Conservation (phyloP, 2,329 filamentous ascomycete species). For the Claviceps arundinis region DNA sequence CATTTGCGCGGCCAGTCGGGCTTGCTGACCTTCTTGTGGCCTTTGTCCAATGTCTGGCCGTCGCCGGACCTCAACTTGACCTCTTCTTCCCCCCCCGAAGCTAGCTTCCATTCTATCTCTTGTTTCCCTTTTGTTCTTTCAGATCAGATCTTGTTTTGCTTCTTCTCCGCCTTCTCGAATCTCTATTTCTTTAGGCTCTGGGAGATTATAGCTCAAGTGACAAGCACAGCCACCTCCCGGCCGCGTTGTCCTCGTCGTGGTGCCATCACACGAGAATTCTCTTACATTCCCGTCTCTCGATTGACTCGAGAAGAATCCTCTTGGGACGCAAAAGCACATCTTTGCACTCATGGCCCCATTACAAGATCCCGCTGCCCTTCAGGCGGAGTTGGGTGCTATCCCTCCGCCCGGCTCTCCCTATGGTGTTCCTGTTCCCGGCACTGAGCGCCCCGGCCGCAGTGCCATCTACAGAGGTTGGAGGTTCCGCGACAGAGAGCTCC, state of each 20-base stretch:
- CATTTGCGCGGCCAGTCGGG: slow-evolving; percentile 2
- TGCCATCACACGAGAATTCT: background rate
- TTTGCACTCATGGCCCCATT: slow-evolving; percentile 17
- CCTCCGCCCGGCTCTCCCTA: slow-evolving; percentile 69
- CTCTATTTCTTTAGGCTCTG: too few species aligned
- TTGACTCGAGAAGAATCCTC: slow-evolving; percentile 5
- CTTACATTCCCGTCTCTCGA: background rate
- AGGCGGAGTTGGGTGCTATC: slow-evolving; percentile 41
- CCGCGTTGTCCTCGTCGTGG: too few species aligned
- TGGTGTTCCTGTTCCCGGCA: slow-evolving; percentile 62
- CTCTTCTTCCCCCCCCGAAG: background rate
- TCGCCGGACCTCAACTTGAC: background rate
- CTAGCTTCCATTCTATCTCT: background rate
- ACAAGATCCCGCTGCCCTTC: slow-evolving; percentile 24
- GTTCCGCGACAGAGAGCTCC: slow-evolving; percentile 55
- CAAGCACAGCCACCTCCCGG: too few species aligned
- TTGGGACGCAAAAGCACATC: background rate
- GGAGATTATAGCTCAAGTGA: too few species aligned
- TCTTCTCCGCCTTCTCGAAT: background rate
- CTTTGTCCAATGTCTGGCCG: background rate
- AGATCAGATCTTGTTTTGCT: background rate
- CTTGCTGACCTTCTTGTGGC: background rate
- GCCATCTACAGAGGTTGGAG: slow-evolving; percentile 75
- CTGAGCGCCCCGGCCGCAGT: slow-evolving; percentile 57
- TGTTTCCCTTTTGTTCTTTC: background rate